phyloP scores from a whole-genome alignment of 768 basidiomycete genomes.

The Termitomyces sp. region DNA sequence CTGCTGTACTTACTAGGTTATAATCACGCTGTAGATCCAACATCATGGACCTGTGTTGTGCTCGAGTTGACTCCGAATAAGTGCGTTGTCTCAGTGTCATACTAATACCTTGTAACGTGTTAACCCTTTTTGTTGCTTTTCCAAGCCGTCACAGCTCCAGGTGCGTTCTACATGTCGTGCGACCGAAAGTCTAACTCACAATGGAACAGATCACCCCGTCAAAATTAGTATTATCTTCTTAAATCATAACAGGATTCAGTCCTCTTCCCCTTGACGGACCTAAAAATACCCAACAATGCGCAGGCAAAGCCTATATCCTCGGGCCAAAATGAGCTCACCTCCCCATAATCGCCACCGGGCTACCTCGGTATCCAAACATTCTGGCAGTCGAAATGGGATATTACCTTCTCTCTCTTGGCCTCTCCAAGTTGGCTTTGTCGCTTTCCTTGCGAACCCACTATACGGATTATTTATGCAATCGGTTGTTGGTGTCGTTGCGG shows the following conservation, averaged over 20 bases:
- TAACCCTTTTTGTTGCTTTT: neutral
- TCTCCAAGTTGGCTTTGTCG: conserved; percentile 84
- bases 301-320: conserved; percentile 55
- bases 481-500: conserved; percentile 84
- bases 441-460: conserved; percentile 90
- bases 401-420: conserved; percentile 84
- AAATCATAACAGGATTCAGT: conserved; percentile 15
- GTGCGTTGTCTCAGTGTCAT: neutral
- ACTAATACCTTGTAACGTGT: neutral
- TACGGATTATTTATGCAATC: conserved; percentile 92
- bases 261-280: conserved; percentile 7
- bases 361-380: conserved; percentile 86
- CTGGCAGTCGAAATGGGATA: conserved; percentile 96
- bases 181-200: neutral
- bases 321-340: conserved; percentile 70
- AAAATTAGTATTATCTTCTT: neutral
- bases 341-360: conserved; percentile 71
- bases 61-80: neutral
- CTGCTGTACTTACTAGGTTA: neutral
- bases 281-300: conserved; percentile 10
- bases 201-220: neutral
- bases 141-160: neutral
- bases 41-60: too few relatives aligned
- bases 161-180: neutral
- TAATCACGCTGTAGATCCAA: too few relatives aligned